phyloP scores from a whole-genome alignment of 495 filamentous ascomycete genomes.

The Schizothecium vesticola region DNA sequence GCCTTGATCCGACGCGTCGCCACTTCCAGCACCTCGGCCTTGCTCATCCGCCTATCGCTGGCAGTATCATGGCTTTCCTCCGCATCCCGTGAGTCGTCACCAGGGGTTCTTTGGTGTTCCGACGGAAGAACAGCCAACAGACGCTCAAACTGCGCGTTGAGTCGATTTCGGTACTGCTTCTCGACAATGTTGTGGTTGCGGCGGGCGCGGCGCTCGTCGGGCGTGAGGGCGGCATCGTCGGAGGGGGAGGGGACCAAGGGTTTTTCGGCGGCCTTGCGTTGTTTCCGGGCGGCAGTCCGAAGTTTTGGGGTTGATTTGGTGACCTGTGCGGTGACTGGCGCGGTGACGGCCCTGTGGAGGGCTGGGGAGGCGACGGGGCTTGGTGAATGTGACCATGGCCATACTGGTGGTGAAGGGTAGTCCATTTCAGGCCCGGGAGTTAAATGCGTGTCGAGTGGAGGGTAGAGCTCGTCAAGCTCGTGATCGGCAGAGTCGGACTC shows the following conservation, averaged over 20 bases:
- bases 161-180: constrained; percentile 28
- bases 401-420: background rate
- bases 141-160: constrained; percentile 27
- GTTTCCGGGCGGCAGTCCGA: constrained; percentile 22
- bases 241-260: background rate
- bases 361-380: background rate
- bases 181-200: constrained; percentile 29
- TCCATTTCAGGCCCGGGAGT: background rate
- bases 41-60: constrained; percentile 24
- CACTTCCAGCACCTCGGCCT: constrained; percentile 28
- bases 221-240: constrained; percentile 14
- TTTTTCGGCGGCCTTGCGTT: constrained; percentile 7
- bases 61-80: background rate
- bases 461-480: background rate
- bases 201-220: constrained; percentile 23
- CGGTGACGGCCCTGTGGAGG: background rate
- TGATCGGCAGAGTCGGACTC: background rate
- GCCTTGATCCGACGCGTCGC: constrained; percentile 21
- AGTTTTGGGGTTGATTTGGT: constrained; percentile 6
- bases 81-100: background rate
- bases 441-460: background rate
- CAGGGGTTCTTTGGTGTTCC: background rate
- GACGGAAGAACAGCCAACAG: constrained; percentile 23
- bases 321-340: background rate
- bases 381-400: constrained; percentile 2